These are phyloP conservation scores for Fusarium sp. DNA, from an alignment of 2,329 filamentous ascomycete species.

Conservation along the genomic window DNA sequence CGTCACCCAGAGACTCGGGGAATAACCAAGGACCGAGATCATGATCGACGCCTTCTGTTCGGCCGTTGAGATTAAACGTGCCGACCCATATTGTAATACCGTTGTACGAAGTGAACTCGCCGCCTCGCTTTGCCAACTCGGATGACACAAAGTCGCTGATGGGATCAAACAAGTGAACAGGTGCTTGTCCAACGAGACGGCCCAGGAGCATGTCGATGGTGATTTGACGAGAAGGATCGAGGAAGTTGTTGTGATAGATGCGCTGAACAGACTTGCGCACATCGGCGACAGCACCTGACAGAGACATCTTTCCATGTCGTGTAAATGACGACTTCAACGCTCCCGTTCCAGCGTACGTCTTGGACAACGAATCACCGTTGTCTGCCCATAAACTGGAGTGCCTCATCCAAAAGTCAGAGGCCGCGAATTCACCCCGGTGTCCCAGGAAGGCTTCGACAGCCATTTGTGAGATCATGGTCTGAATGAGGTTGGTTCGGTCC, in stretches of 20 bases:
- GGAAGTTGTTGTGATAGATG: conserved; percentile 97
- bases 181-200: conserved; percentile 82
- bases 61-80: conserved; percentile 95
- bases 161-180: conserved; percentile 91
- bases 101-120: conserved; percentile 81
- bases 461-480: conserved; percentile 96
- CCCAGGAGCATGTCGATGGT: conserved; percentile 95
- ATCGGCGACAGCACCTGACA: conserved; percentile 94
- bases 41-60: conserved; percentile 79
- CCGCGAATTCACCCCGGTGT: conserved; percentile 76
- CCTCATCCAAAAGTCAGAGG: conserved; percentile 88
- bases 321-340: conserved; percentile 97
- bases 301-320: conserved; percentile 92
- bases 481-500: conserved; percentile 94
- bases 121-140: conserved; percentile 76
- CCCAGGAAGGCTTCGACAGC: conserved; percentile 85
- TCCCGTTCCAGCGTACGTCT: conserved; percentile 96
- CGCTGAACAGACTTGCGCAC: conserved; percentile 93
- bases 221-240: conserved; percentile 91
- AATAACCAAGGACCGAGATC: conserved; percentile 91
- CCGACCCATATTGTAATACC: conserved; percentile 86
- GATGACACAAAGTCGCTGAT: conserved; percentile 89
- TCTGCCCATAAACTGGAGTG: conserved; percentile 97
- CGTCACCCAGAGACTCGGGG: conserved; percentile 66
- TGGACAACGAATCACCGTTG: conserved; percentile 92